Evolutionary conservation across 1,284 basidiomycete genomes (phyloP).

Genomic region (Cryptococcus neoformans): DNA sequence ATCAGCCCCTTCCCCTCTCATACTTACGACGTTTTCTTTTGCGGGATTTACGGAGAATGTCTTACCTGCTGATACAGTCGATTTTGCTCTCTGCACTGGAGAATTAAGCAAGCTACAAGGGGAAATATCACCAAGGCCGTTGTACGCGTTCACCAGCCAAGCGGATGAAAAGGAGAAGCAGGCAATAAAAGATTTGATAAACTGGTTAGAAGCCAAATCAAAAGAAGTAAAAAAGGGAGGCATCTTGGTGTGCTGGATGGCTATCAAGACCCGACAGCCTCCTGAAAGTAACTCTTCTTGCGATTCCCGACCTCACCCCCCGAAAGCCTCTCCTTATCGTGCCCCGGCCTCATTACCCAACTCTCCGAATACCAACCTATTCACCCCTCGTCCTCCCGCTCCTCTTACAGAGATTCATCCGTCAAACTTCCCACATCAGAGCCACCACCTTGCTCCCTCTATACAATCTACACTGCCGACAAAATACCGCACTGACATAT

Average conservation of each 20-base stretch:
- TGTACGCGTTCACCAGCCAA: conserved; percentile 8
- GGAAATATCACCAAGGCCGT: conserved; percentile 2
- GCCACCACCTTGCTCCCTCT: background rate
- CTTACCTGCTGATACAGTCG: conserved; percentile 13
- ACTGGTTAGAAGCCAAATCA: conserved; percentile 16
- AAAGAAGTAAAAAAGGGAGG: conserved; percentile 20
- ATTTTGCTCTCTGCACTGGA: conserved; percentile 15
- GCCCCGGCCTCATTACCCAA: background rate
- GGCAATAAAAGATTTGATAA: conserved; percentile 15
- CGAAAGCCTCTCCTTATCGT: conserved; percentile 1
- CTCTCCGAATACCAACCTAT: background rate
- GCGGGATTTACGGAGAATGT: conserved; percentile 13
- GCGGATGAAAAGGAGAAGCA: conserved; percentile 14
- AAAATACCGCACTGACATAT: conserved; percentile 17
- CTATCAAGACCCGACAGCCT: conserved; percentile 7
- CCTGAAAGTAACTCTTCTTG: background rate
- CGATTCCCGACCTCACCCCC: background rate
- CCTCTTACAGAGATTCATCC: conserved; percentile 9
- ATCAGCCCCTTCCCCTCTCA: background rate
- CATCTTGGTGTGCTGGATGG: conserved; percentile 14
- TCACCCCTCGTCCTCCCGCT: background rate
- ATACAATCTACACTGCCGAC: conserved; percentile 1
- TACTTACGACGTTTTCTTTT: conserved; percentile 21
- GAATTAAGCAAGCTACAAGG: conserved; percentile 19
- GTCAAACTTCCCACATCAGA: background rate